phyloP scores from a whole-genome alignment of 139 green algal genomes.

The Auxenochlorella pyrenoidosa region DNA sequence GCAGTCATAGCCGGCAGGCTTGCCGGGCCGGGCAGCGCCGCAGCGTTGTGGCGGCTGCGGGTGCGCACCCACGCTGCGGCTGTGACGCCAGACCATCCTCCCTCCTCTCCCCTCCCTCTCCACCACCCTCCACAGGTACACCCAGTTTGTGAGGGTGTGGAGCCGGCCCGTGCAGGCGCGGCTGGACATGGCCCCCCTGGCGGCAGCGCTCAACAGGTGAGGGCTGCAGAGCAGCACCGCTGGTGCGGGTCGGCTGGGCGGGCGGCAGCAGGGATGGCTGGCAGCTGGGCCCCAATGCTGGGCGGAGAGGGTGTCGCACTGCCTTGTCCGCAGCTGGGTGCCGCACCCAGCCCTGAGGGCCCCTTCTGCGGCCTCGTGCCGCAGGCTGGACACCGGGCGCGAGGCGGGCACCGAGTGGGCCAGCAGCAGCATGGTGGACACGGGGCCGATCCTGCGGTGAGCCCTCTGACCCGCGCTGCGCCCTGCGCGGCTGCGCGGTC shows the following conservation, averaged over 20 bases:
- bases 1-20: no score
- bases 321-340: no score
- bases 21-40: no score
- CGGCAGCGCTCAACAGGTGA: conserved; percentile 57
- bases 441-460: conserved; percentile 65
- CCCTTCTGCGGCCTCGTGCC: no score
- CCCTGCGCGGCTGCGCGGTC: no score
- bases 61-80: neutral
- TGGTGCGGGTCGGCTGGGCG: no score
- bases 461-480: neutral
- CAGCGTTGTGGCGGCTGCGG: neutral
- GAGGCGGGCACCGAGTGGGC: conserved; percentile 30
- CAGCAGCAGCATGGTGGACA: conserved; percentile 42
- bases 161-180: conserved; percentile 63
- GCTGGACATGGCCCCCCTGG: conserved; percentile 67
- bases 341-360: no score
- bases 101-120: neutral
- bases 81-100: neutral
- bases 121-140: conserved; percentile 64
- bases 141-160: conserved; percentile 63
- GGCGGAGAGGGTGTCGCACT: neutral
- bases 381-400: conserved; percentile 46
- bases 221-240: no score
- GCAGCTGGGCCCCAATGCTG: neutral
- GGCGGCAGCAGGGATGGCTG: neutral